Evolutionary conservation across 2,329 filamentous ascomycete species (phyloP), one percentile per base, ranked within the genome.

Genomic region (Annulohypoxylon truncatum): DNA sequence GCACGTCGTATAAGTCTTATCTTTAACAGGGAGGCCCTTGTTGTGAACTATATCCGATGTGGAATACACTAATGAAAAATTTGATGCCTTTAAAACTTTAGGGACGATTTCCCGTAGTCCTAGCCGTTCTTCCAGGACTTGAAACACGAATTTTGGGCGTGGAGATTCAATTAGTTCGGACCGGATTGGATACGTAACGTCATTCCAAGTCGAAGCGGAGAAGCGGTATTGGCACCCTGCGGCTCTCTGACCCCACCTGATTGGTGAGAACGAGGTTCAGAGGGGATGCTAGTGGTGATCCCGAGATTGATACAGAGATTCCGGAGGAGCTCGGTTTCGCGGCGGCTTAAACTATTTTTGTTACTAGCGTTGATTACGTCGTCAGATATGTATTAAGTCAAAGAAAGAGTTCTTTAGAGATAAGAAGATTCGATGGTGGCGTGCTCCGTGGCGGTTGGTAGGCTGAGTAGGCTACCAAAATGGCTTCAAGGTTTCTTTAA

Each of bases 161-260:
- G 52, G 50, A 55, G 44, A 47, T 20, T 44, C 38, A 24, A 42
- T 35, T 66, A 42, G 62, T 35, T 66, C 62, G 58, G 62, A 9
- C 62, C 62, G 66, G 58, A 52, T 58, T 55, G 7, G 38, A n/a
- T 59, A 42, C 22, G 38, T 62, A 55, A 66, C 62, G 66, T 66
- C 66, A 66, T 66, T 38, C 35, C 28, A 52, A 40, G 31, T 52
- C n/a, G 47, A 35, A 28, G 55, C 40, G 50, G 55, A 66, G 40
- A 66, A 38, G 38, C 33, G 58, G 51, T 52, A 40, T 55, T 62
- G 56, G 38, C 38, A 55, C 40, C 31, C 48, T 69, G 60, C 60
- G 67, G 64, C 60, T 64, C 60, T 52, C 56, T 48, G 58, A 60
- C 58, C 58, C 59, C 66, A 51, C 58, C 54, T 46, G 42, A 58